A percentile compares a stretch with the other conserved stretches of the same genome.
phyloP scores from a whole-genome alignment of 305 asterid species.

The Rubia tinctorum region DNA sequence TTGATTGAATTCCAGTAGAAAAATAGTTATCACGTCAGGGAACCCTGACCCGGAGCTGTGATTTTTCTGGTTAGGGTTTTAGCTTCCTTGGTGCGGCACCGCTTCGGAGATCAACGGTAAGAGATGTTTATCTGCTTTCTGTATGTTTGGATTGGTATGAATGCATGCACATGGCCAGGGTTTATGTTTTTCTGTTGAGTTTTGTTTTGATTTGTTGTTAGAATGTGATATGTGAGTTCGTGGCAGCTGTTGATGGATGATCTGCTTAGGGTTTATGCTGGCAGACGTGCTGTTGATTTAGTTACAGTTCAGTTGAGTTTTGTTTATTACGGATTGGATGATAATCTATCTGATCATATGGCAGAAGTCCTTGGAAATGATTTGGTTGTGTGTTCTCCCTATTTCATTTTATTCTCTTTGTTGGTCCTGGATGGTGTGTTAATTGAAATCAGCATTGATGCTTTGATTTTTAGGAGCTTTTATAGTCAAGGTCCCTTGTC shows the following conservation, averaged over 20 bases:
- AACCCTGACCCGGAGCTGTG: slow-evolving; percentile 10
- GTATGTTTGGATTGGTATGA: not conserved
- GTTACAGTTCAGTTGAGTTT: not conserved
- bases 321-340: not conserved
- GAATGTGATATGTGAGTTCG: not conserved
- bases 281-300: not conserved
- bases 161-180: not conserved
- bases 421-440: no score
- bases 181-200: not conserved
- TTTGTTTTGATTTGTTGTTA: not conserved
- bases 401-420: no score
- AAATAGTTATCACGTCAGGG: not conserved
- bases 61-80: slow-evolving; percentile 21
- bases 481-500: not conserved
- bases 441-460: not conserved
- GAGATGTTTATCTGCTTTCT: not conserved
- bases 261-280: no score
- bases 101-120: slow-evolving; percentile 9
- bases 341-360: not conserved
- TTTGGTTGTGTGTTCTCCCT: not conserved
- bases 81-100: not conserved
- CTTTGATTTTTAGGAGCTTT: no score
- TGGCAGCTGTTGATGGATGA: no score
- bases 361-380: not conserved
- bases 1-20: not conserved